Evolutionary conservation across 2,329 filamentous ascomycete species (phyloP).

Genomic region (Tolypocladium nubicola): DNA sequence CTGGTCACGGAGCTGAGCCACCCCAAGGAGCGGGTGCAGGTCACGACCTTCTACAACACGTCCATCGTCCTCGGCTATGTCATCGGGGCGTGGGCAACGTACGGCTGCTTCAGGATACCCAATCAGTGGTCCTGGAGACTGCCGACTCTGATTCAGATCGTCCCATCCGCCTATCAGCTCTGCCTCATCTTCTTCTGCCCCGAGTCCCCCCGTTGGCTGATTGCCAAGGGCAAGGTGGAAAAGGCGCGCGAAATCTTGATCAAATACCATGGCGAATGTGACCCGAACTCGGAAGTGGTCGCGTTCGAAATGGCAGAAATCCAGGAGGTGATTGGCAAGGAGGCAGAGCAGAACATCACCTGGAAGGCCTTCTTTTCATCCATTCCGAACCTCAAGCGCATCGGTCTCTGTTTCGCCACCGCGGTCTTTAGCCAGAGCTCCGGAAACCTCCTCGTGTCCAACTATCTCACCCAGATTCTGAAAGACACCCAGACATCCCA

Average conservation of each 20-base stretch:
- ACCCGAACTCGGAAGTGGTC: slow-evolving; percentile 31
- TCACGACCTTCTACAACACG: slow-evolving; percentile 28
- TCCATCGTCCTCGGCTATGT: slow-evolving; percentile 29
- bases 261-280: slow-evolving; percentile 40
- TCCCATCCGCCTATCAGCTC: slow-evolving; percentile 31
- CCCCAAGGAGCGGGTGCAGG: slow-evolving; percentile 27
- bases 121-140: slow-evolving; percentile 38
- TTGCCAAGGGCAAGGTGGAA: slow-evolving; percentile 37
- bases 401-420: slow-evolving; percentile 27
- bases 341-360: slow-evolving; percentile 20
- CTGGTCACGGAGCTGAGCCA: slow-evolving; percentile 31
- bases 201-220: slow-evolving; percentile 49
- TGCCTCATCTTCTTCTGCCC: slow-evolving; percentile 39
- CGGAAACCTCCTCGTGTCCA: slow-evolving; percentile 30
- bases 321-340: slow-evolving; percentile 28
- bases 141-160: slow-evolving; percentile 40
- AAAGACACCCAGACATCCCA: too few species aligned
- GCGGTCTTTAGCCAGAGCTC: slow-evolving; percentile 30
- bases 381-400: slow-evolving; percentile 25
- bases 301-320: slow-evolving; percentile 39
- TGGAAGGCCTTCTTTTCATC: slow-evolving; percentile 32
- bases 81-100: slow-evolving; percentile 26
- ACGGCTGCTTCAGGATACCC: slow-evolving; percentile 16
- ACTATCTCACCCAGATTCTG: slow-evolving; percentile 28
- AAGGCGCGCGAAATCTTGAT: slow-evolving; percentile 39